phyloP scores from a whole-genome alignment of 805 yeast genomes.

The Candida golubevii region DNA sequence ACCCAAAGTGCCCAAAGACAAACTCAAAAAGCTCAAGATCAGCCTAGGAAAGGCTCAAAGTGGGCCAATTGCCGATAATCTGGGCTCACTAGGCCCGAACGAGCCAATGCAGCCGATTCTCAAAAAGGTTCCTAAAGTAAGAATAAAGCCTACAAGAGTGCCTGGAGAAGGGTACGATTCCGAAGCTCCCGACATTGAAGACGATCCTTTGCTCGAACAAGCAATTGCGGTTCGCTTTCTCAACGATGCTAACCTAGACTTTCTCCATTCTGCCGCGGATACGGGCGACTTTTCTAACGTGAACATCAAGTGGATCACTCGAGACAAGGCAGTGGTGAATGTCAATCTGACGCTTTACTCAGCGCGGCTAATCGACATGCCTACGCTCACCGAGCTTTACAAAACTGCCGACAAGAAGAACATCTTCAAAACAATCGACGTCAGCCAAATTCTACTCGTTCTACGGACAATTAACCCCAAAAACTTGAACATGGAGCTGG shows the following conservation, averaged over 20 bases:
- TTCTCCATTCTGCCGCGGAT: slow-evolving; percentile 71
- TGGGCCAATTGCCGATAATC: not conserved
- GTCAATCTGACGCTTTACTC: slow-evolving; percentile 69
- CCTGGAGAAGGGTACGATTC: slow-evolving; percentile 97
- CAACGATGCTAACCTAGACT: slow-evolving; percentile 66
- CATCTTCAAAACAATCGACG: slow-evolving; percentile 79
- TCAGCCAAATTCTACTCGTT: slow-evolving; percentile 80
- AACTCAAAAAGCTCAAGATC: slow-evolving; percentile 24
- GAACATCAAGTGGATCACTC: slow-evolving; percentile 77
- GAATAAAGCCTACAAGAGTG: slow-evolving; percentile 57
- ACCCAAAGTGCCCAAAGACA: slow-evolving; percentile 15
- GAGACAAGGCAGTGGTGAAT: slow-evolving; percentile 70
- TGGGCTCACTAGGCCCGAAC: not conserved
- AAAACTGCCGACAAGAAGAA: slow-evolving; percentile 89
- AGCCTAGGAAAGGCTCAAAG: slow-evolving; percentile 16
- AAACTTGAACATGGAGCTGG: slow-evolving; percentile 41
- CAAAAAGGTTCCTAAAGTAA: slow-evolving; percentile 39
- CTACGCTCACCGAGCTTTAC: slow-evolving; percentile 80
- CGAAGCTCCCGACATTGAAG: slow-evolving; percentile 94
- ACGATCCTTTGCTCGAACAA: slow-evolving; percentile 88
- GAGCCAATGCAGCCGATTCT: slow-evolving; percentile 8
- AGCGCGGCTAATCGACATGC: slow-evolving; percentile 83
- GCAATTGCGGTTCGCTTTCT: slow-evolving; percentile 75
- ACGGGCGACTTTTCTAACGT: slow-evolving; percentile 70
- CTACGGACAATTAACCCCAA: slow-evolving; percentile 46